Evolutionary conservation across 2,329 filamentous ascomycete species (phyloP).

Genomic region (Aspergillus tanneri): DNA sequence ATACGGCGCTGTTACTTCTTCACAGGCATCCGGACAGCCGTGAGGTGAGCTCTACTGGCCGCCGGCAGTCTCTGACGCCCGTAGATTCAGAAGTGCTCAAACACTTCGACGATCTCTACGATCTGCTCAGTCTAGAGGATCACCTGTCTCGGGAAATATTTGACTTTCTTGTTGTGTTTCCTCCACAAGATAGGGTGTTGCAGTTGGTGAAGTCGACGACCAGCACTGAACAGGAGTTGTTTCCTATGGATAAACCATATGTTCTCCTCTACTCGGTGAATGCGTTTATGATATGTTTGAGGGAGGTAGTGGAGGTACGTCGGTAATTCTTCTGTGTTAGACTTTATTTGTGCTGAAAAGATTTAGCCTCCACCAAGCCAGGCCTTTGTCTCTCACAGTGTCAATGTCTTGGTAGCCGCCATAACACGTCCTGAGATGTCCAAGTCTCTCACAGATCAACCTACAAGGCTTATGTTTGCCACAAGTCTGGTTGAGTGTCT

Average conservation of each 20-base stretch:
- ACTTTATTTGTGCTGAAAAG: conserved; percentile 15
- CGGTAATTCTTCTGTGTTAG: not conserved
- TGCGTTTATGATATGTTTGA: conserved; percentile 63
- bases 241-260: conserved; percentile 68
- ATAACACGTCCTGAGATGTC: conserved; percentile 59
- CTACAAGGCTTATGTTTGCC: conserved; percentile 52
- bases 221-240: conserved; percentile 60
- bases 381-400: conserved; percentile 43
- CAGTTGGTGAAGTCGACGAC: conserved; percentile 56
- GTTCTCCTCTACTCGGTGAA: conserved; percentile 72
- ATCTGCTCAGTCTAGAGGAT: conserved; percentile 73
- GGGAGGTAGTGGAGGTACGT: conserved; percentile 42
- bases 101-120: conserved; percentile 82
- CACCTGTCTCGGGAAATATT: conserved; percentile 69
- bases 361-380: conserved; percentile 33
- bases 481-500: conserved; percentile 59
- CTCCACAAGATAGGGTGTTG: conserved; percentile 63
- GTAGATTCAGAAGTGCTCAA: conserved; percentile 77
- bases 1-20: conserved; percentile 65
- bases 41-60: conserved; percentile 28
- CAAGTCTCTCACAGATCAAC: conserved; percentile 44
- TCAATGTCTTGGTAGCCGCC: conserved; percentile 59
- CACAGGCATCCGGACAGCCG: conserved; percentile 55
- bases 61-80: conserved; percentile 54
- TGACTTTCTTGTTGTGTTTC: conserved; percentile 67